A percentile compares a stretch with the other conserved stretches of the same genome.
These are phyloP conservation scores for Kwoniella newhampshirensis DNA, from an alignment of 768 basidiomycete genomes.

Conservation along the genomic window DNA sequence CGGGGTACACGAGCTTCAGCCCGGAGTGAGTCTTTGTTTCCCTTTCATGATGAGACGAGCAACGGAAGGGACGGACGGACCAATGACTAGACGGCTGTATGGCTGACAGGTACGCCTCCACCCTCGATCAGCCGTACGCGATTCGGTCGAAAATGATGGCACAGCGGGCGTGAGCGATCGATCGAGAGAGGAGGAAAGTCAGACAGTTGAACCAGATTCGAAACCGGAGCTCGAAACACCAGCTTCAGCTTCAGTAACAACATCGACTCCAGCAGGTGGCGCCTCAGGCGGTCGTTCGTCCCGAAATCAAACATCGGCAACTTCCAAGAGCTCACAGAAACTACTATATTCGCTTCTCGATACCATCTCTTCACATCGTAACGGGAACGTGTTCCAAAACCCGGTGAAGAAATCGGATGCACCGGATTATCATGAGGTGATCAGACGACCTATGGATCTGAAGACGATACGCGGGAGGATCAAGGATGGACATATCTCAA, in stretches of 20 bases:
- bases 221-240: slow-evolving; percentile 2
- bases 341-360: slow-evolving; percentile 78
- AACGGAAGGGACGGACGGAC: background rate
- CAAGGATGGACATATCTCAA: slow-evolving; percentile 76
- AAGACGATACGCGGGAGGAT: slow-evolving; percentile 86
- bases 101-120: slow-evolving; percentile 17
- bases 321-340: slow-evolving; percentile 61
- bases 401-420: slow-evolving; percentile 86
- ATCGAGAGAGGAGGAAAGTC: background rate
- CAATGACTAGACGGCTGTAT: slow-evolving; percentile 4
- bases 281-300: background rate
- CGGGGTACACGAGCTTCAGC: slow-evolving; percentile 16
- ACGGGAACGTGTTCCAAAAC: slow-evolving; percentile 85
- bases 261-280: slow-evolving; percentile 1
- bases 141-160: slow-evolving; percentile 18
- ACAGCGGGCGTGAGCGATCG: too few species aligned
- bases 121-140: slow-evolving; percentile 15
- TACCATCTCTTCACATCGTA: slow-evolving; percentile 78
- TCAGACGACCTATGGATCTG: slow-evolving; percentile 92
- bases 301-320: slow-evolving; percentile 20
- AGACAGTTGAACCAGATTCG: background rate
- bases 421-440: slow-evolving; percentile 85
- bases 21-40: slow-evolving; percentile 8
- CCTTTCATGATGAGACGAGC: background rate
- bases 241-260: slow-evolving; percentile 11